Percentiles rank a stretch among this genome's conserved stretches.
Evolutionary conservation across 768 basidiomycete genomes (phyloP).

Genomic region (Auriscalpium orientale): DNA sequence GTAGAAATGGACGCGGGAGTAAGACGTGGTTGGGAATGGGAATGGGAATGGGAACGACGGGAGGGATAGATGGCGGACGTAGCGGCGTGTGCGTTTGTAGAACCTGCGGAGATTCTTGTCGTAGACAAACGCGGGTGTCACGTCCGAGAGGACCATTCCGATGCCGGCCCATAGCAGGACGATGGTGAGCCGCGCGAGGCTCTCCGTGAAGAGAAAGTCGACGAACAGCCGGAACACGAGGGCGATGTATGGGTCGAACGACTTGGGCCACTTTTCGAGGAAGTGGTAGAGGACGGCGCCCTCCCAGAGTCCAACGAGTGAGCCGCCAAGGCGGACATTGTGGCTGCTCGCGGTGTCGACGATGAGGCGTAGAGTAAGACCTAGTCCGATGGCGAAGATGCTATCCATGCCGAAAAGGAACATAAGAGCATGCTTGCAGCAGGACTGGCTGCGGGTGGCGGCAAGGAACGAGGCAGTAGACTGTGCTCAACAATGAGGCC

Average conservation of each 20-base stretch:
- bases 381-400: slow-evolving; percentile 58
- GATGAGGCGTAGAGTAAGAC: slow-evolving; percentile 57
- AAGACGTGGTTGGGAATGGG: slow-evolving; percentile 17
- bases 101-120: slow-evolving; percentile 29
- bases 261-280: slow-evolving; percentile 54
- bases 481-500: too few species aligned
- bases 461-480: too few species aligned
- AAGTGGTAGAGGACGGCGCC: slow-evolving; percentile 70
- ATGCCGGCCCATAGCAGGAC: slow-evolving; percentile 46
- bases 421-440: background rate
- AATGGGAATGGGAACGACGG: slow-evolving; percentile 8
- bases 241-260: slow-evolving; percentile 63
- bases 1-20: slow-evolving; percentile 16
- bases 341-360: slow-evolving; percentile 45
- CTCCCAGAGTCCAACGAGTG: slow-evolving; percentile 73
- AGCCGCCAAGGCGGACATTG: slow-evolving; percentile 47
- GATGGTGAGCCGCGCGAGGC: slow-evolving; percentile 36
- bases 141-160: slow-evolving; percentile 46
- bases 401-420: slow-evolving; percentile 47
- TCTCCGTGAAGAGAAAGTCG: slow-evolving; percentile 62
- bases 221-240: slow-evolving; percentile 63
- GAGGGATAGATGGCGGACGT: slow-evolving; percentile 11
- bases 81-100: slow-evolving; percentile 19
- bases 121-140: slow-evolving; percentile 38
- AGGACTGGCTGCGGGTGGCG: too few species aligned